These are phyloP conservation scores for Hygrocybe coccinea DNA, from an alignment of 768 basidiomycete species.

Conservation along the genomic window DNA sequence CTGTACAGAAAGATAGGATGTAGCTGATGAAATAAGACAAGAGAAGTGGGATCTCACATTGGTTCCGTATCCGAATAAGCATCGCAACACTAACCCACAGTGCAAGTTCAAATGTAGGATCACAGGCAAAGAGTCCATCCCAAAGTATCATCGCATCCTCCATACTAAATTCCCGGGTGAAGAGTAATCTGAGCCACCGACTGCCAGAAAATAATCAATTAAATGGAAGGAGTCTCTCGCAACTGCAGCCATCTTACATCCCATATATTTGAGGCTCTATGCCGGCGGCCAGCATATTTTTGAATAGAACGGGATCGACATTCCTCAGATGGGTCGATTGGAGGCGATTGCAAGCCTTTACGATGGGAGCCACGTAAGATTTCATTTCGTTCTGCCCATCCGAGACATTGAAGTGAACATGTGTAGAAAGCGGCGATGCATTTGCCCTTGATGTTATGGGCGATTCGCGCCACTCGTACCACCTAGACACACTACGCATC, in stretches of 20 bases:
- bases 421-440: conserved; percentile 38
- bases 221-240: conserved; percentile 4
- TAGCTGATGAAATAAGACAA: conserved; percentile 1
- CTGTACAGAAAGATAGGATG: conserved; percentile 37
- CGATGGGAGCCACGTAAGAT: conserved; percentile 78
- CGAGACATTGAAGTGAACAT: conserved; percentile 41
- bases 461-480: conserved; percentile 69
- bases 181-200: conserved; percentile 90
- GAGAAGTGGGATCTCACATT: conserved; percentile 49
- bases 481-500: conserved; percentile 75
- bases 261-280: conserved; percentile 97
- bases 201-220: conserved; percentile 21
- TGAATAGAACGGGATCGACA: conserved; percentile 77
- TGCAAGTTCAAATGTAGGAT: conserved; percentile 70
- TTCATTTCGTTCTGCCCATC: conserved; percentile 48
- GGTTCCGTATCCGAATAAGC: conserved; percentile 89
- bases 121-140: conserved; percentile 92
- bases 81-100: conserved; percentile 91
- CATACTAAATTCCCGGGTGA: conserved; percentile 88
- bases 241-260: conserved; percentile 48
- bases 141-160: conserved; percentile 80
- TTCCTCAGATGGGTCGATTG: conserved; percentile 68
- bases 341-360: conserved; percentile 74
- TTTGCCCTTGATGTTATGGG: conserved; percentile 14
- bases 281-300: conserved; percentile 67